Percentiles rank a stretch among this genome's conserved stretches.
phyloP scores from a whole-genome alignment of 768 basidiomycete genomes.

The Amanita pseudoporphyria region DNA sequence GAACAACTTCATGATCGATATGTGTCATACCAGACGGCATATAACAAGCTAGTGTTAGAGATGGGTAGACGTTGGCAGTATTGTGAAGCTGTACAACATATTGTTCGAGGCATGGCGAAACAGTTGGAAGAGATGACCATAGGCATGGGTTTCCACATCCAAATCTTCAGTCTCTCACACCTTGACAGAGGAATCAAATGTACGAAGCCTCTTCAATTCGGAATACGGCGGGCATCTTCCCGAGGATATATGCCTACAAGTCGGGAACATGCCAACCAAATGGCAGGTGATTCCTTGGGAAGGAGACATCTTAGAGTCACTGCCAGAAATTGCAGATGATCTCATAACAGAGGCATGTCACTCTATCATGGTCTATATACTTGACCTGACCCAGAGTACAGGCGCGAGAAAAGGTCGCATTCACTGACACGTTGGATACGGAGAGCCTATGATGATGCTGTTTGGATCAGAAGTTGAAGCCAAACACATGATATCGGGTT shows the following conservation, averaged over 20 bases:
- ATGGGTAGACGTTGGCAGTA: constrained; percentile 61
- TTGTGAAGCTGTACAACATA: constrained; percentile 52
- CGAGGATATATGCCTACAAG: constrained; percentile 69
- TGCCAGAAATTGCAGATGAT: constrained; percentile 57
- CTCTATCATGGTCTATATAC: not conserved
- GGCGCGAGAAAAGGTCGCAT: constrained; percentile 18
- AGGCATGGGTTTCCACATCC: constrained; percentile 34
- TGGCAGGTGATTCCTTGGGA: constrained; percentile 58
- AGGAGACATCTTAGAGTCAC: constrained; percentile 42
- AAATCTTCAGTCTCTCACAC: constrained; percentile 1
- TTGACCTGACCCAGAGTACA: constrained; percentile 1
- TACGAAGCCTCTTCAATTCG: constrained; percentile 59
- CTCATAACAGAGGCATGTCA: constrained; percentile 41
- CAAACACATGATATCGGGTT: constrained; percentile 13
- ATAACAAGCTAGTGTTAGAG: constrained; percentile 65
- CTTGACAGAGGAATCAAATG: constrained; percentile 52
- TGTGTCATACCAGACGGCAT: constrained; percentile 62
- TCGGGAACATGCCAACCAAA: constrained; percentile 63
- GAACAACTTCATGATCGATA: constrained; percentile 58
- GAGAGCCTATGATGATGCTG: constrained; percentile 14
- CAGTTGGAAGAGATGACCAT: constrained; percentile 56
- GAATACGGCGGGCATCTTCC: constrained; percentile 70
- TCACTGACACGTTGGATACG: constrained; percentile 9
- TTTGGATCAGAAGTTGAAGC: constrained; percentile 9
- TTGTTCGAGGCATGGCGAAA: constrained; percentile 57